A percentile compares a stretch with the other conserved stretches of the same genome.
Conservation (phyloP, 2,329 filamentous ascomycete genomes). For the Leptographium galeiforme region DNA sequence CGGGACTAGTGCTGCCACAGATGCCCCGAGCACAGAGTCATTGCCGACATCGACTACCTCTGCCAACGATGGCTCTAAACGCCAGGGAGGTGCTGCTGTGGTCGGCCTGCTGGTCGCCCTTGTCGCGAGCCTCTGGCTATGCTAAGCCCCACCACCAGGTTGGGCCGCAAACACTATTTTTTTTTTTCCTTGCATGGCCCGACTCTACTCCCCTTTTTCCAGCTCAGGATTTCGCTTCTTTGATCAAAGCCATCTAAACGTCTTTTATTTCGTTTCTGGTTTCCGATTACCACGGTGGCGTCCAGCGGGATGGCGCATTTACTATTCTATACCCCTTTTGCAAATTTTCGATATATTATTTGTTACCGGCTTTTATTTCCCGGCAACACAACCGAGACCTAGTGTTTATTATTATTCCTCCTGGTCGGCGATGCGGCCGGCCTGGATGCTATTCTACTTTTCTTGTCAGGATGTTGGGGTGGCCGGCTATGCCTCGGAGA, state of each 20-base stretch:
- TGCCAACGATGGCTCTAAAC: constrained; percentile 26
- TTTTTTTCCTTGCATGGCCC: not conserved
- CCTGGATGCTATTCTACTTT: not conserved
- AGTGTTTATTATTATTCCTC: constrained; percentile 3
- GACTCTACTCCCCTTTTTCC: not conserved
- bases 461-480: not conserved
- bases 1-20: not conserved
- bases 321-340: not conserved
- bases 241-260: not conserved
- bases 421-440: not conserved
- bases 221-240: not conserved
- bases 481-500: not conserved
- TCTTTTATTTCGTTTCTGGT: not conserved
- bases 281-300: not conserved
- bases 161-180: not conserved
- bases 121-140: constrained; percentile 36
- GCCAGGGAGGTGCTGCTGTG: constrained; percentile 35
- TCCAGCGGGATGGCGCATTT: not conserved
- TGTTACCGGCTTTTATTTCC: not conserved
- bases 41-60: constrained; percentile 13
- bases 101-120: constrained; percentile 43
- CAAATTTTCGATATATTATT: not conserved
- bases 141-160: constrained; percentile 16
- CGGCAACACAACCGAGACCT: not conserved
- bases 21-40: constrained; percentile 10